phyloP scores from a whole-genome alignment of 768 basidiomycete species.

The Calocybe gangraenosa region DNA sequence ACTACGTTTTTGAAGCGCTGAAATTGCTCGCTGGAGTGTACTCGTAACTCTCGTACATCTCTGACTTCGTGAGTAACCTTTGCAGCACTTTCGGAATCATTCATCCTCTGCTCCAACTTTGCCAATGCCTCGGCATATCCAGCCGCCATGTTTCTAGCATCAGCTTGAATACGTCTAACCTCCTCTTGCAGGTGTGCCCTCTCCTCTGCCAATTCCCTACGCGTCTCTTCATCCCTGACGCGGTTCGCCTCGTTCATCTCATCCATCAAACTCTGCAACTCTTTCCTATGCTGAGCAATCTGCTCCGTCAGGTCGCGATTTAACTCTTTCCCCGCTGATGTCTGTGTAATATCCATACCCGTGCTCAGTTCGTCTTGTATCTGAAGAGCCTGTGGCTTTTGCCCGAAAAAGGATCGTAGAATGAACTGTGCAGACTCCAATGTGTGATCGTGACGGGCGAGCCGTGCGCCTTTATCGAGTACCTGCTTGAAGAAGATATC shows the following conservation, averaged over 20 bases:
- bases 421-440: slow-evolving; percentile 37
- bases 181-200: slow-evolving; percentile 38
- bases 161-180: slow-evolving; percentile 35
- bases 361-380: slow-evolving; percentile 55
- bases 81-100: slow-evolving; percentile 18
- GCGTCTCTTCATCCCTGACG: slow-evolving; percentile 42
- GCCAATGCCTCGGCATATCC: slow-evolving; percentile 34
- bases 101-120: slow-evolving; percentile 24
- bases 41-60: slow-evolving; percentile 1
- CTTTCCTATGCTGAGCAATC: slow-evolving; percentile 40
- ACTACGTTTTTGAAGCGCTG: slow-evolving; percentile 6
- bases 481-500: slow-evolving; percentile 50
- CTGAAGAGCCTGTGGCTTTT: slow-evolving; percentile 37
- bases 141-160: slow-evolving; percentile 35
- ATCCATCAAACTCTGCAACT: slow-evolving; percentile 39
- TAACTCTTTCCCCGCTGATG: slow-evolving; percentile 51
- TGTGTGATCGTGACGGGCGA: slow-evolving; percentile 39
- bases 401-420: slow-evolving; percentile 37
- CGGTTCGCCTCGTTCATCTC: slow-evolving; percentile 44
- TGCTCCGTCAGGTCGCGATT: slow-evolving; percentile 45
- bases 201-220: slow-evolving; percentile 40
- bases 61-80: slow-evolving; percentile 12
- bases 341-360: slow-evolving; percentile 43
- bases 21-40: slow-evolving; percentile 1
- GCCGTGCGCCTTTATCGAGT: slow-evolving; percentile 42